Base-by-base conservation (phyloP, 768 basidiomycete genomes). In the Psilocybe subaeruginosa region DNA sequence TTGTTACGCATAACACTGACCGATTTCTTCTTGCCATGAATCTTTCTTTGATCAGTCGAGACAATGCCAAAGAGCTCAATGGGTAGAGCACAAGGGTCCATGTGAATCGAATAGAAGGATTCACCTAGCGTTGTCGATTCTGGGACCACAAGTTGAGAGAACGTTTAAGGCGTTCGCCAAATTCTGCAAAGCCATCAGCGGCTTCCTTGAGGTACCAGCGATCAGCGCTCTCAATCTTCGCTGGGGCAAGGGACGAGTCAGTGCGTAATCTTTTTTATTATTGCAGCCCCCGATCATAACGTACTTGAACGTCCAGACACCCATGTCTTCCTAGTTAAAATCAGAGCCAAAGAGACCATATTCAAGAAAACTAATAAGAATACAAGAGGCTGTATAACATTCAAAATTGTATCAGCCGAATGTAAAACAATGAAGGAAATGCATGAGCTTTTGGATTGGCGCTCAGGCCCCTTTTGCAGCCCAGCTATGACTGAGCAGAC, bases 381-480 rank as follows among this genome's bases (percentile, higher is more conserved):
- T 1, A 58, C 54, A 4, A 63, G 50, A 31, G 62, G 62, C 3
- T 54, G 56, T 5, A 60, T 61, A 23, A 63, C 62, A 41, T 66
- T 63, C 43, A 56, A 41, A 48, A 17, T 66, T 3, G 48, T 60
- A 17, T 61, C 62, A 8, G 62, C 62, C 8, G 59, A 64, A 47
- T 62, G 62, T 54, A 59, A 43, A 39, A 61, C 65, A 2, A 66
- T 66, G 65, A 37, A 58, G 27, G 59, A 63, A 31, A 66, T 66
- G 59, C 65, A 66, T 31, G 41, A 56, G 2, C 41, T 66, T 17
- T 39, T 66, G 19, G 65, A 66, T 41, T 66, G 59, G 50, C 62
- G 62, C 1, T 31, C 50, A 6, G 65, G 62, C 17, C 65, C 65
- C 14, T 30, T 56, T 27, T 23, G 56, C 19, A 47, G 53, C 5